phyloP scores from a whole-genome alignment of 306 rosid genomes.

The Citrullus mucosospermus region DNA sequence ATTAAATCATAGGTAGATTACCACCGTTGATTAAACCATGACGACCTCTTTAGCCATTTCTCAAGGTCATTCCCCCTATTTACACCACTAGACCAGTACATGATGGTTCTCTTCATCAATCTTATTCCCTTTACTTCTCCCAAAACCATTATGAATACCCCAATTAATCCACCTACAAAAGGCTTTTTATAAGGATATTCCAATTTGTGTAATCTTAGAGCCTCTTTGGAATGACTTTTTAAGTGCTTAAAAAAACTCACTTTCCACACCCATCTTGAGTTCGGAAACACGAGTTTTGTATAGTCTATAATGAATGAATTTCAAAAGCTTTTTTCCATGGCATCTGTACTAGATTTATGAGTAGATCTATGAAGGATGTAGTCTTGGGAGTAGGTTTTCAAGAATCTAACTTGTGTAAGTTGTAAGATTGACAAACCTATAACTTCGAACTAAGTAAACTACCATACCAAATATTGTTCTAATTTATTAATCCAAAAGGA shows the following conservation, averaged over 20 bases:
- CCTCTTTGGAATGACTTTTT: background rate
- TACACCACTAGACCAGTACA: too few species aligned
- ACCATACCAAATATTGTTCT: background rate
- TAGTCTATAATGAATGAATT: background rate
- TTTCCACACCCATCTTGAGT: background rate
- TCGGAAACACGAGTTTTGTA: too few species aligned
- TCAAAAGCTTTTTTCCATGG: background rate
- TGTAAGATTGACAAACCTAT: background rate
- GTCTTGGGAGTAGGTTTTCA: background rate
- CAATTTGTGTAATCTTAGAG: background rate
- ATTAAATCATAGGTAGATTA: too few species aligned
- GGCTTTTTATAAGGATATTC: too few species aligned
- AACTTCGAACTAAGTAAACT: background rate
- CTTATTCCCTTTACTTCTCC: background rate
- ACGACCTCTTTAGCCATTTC: too few species aligned
- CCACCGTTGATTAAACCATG: too few species aligned
- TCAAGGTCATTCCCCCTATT: too few species aligned
- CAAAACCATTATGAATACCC: background rate
- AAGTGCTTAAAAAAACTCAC: background rate
- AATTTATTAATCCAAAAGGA: background rate
- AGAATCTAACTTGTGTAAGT: background rate
- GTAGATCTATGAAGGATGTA: background rate
- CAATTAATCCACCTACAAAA: background rate
- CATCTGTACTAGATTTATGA: background rate
- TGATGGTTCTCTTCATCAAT: background rate